phyloP scores from a whole-genome alignment of 257 asterid species.

The Scutellaria baicalensis region DNA sequence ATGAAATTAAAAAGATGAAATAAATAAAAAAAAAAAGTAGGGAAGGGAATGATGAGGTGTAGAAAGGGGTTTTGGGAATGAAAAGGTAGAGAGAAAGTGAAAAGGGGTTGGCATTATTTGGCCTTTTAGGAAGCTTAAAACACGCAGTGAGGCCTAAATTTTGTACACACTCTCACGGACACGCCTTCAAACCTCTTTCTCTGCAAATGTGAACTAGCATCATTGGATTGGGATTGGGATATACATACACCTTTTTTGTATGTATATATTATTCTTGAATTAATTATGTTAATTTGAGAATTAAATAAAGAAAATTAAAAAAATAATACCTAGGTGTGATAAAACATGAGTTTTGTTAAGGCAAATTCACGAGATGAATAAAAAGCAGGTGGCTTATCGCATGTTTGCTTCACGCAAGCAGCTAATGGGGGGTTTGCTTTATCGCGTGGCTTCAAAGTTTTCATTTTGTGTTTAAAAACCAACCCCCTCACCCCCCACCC shows the following conservation, averaged over 20 bases:
- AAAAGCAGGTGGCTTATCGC: constrained; percentile 80
- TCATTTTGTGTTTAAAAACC: constrained; percentile 40
- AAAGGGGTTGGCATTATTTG: constrained; percentile 31
- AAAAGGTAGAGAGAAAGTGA: constrained; percentile 18
- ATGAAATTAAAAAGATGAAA: too few species aligned
- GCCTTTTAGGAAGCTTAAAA: constrained; percentile 54
- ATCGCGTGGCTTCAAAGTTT: constrained; percentile 97
- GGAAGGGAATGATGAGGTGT: constrained; percentile 21
- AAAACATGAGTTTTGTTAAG: constrained; percentile 46
- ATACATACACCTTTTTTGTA: not conserved
- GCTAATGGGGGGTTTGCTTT: constrained; percentile 82
- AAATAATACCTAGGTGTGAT: too few species aligned
- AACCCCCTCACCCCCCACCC: constrained; percentile 4
- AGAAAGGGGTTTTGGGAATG: constrained; percentile 28
- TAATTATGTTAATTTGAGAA: too few species aligned
- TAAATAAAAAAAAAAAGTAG: not conserved
- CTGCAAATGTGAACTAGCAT: not conserved
- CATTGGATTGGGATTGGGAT: not conserved
- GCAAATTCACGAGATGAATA: constrained; percentile 71
- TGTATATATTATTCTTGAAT: not conserved
- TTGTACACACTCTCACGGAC: not conserved
- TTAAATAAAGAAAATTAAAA: not conserved
- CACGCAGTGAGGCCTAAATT: constrained; percentile 27
- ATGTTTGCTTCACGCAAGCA: constrained; percentile 99
- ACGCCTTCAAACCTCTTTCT: constrained; percentile 9